Evolutionary conservation across 768 basidiomycete genomes (phyloP), one percentile per base, ranked within the genome.

Genomic region (Trametes cinnabarina): DNA sequence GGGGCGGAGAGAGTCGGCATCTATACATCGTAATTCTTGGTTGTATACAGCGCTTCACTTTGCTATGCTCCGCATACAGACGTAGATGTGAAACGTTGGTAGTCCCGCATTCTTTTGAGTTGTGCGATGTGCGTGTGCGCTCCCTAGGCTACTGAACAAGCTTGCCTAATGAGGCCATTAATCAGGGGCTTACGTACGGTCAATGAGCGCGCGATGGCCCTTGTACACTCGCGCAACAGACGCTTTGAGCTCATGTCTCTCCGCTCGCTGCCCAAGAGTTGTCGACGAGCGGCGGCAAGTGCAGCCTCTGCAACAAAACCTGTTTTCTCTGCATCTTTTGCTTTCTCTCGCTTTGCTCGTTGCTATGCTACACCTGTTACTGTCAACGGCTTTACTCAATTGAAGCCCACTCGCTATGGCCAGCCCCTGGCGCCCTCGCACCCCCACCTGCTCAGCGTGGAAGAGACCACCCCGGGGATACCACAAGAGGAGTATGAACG

Each of bases 401-500:
- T 66, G 22, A 94, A 93, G 71, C 92, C 92, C 3, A 85, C 92
- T 7, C 71, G 73, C 30, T 90, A 83, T 65, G 93, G 93, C 0
- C 94, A 96, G 69, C 92, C 94, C 0, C 76, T 87, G 11, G 80
- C 78, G 19, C 74, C 76, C 20, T 91, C 91, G 0, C 94, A 97
- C 69, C 88, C 93, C 0, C 92, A 96, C 72, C 82, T 97, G 3
- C 30, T 61, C 10, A 19, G 23, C 2, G 22, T 50, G 1, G 7
- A 61, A 17, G 91, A 97, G 57, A 74, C 93, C 25, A 96, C 93
- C 0, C 88, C 91, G 1, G 94, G 94, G 26, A 92, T 98, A 58
- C 76, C 85, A 1, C 74, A 76, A 12, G 74, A 78, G 23, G 95
- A 98, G 59, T 97, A 94, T 72, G 88, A 93, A 57, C 69, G 66